Conservation (phyloP, 2,329 filamentous ascomycete genomes). For the Teratosphaeria viscida region DNA sequence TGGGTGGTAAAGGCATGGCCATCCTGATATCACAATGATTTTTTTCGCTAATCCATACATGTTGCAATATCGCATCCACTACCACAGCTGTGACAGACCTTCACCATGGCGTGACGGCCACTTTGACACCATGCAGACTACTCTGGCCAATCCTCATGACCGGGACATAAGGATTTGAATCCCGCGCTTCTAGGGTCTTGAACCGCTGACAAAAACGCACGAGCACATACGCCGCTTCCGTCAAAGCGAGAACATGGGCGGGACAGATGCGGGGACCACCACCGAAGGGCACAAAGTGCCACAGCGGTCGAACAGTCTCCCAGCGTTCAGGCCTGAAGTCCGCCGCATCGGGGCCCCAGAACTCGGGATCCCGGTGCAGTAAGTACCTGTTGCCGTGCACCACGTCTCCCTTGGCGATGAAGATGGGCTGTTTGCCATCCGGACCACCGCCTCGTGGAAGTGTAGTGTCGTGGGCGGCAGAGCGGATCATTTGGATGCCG, state of each 20-base stretch:
- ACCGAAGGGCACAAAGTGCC: slow-evolving; percentile 26
- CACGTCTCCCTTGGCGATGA: slow-evolving; percentile 37
- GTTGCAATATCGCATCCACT: no score
- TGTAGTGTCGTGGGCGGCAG: slow-evolving; percentile 38
- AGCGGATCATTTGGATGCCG: slow-evolving; percentile 19
- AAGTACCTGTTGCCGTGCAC: slow-evolving; percentile 35
- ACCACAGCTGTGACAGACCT: no score
- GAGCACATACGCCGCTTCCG: neutral
- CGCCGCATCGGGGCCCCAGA: slow-evolving; percentile 37
- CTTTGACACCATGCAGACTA: no score
- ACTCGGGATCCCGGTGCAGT: slow-evolving; percentile 38
- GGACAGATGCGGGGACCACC: slow-evolving; percentile 35
- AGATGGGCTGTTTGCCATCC: slow-evolving; percentile 40
- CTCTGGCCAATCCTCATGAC: no score
- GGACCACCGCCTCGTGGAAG: slow-evolving; percentile 41
- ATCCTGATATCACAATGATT: no score
- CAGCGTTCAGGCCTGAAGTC: slow-evolving; percentile 40
- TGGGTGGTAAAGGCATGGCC: no score
- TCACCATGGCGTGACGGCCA: no score
- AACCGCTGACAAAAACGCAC: no score
- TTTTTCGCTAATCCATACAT: no score
- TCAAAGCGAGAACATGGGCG: slow-evolving; percentile 4
- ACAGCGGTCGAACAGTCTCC: slow-evolving; percentile 12
- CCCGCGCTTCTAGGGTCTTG: no score
- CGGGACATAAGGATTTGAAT: no score